Percentiles rank a stretch among this genome's conserved stretches.
Conservation (phyloP, 176 grass and related monocot species). For the Ampelocalamus luodianensis region DNA sequence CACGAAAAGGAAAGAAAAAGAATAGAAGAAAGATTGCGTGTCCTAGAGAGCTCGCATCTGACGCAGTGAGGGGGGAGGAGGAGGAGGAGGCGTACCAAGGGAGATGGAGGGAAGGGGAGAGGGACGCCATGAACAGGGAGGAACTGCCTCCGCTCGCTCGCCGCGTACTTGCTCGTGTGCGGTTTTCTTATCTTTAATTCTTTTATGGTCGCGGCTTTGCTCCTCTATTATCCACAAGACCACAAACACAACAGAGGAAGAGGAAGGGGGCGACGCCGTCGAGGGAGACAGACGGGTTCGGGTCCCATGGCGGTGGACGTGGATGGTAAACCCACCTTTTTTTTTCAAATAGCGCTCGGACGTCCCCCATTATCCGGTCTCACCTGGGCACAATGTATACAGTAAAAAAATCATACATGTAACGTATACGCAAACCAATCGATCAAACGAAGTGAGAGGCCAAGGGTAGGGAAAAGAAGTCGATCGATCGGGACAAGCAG, state of each 20-base stretch:
- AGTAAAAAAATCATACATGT: too few species aligned
- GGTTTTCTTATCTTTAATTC: constrained; percentile 52
- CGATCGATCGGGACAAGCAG: too few species aligned
- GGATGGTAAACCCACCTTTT: not conserved
- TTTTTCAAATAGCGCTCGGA: too few species aligned
- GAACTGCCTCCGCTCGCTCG: constrained; percentile 38
- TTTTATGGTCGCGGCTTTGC: not conserved
- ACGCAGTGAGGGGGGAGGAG: not conserved
- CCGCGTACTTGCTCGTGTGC: not conserved
- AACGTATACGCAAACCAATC: too few species aligned
- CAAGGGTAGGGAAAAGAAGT: too few species aligned
- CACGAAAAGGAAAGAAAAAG: not conserved
- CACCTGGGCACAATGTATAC: too few species aligned
- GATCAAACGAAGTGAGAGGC: too few species aligned
- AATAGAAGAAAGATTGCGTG: constrained; percentile 1
- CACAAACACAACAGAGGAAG: not conserved
- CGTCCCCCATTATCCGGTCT: too few species aligned
- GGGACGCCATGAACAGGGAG: constrained; percentile 57
- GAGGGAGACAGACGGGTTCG: not conserved
- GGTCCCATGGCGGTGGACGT: not conserved
- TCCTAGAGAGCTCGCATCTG: not conserved
- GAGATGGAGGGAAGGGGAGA: constrained; percentile 57
- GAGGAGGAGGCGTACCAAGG: constrained; percentile 44
- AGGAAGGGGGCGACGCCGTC: not conserved
- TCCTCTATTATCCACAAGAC: constrained; percentile 33